Evolutionary conservation across 2,329 filamentous ascomycete genomes (phyloP).

Genomic region (Colletotrichum chlorophyti): DNA sequence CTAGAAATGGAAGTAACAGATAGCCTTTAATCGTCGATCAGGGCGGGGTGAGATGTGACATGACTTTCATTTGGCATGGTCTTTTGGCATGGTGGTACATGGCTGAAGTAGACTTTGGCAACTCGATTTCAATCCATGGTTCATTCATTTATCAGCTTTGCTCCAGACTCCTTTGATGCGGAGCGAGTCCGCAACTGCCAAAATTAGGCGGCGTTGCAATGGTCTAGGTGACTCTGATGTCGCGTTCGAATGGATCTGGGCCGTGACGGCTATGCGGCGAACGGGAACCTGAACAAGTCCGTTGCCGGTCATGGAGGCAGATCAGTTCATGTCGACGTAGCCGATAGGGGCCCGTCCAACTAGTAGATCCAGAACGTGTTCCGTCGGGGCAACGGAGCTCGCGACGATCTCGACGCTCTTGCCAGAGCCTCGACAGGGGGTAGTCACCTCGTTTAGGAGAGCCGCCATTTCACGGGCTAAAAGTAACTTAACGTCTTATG

Average conservation of each 20-base stretch:
- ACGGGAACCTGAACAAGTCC: too few species aligned
- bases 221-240: too few species aligned
- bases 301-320: too few species aligned
- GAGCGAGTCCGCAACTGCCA: too few species aligned
- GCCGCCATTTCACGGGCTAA: background rate
- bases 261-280: too few species aligned
- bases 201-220: too few species aligned
- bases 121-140: background rate
- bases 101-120: constrained; percentile 4
- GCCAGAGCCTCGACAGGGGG: background rate
- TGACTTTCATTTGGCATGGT: constrained; percentile 24
- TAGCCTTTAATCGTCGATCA: constrained; percentile 26
- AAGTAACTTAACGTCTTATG: too few species aligned
- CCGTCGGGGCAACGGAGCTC: background rate
- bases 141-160: background rate
- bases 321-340: too few species aligned
- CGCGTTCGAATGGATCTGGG: too few species aligned
- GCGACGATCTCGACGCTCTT: background rate
- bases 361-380: background rate
- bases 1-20: constrained; percentile 31
- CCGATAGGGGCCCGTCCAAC: too few species aligned
- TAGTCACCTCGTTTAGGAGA: background rate
- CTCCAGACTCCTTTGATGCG: too few species aligned
- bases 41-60: constrained; percentile 25
- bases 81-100: constrained; percentile 1